Conservation (phyloP, 805 yeast genomes). For the Lachancea sp. region DNA sequence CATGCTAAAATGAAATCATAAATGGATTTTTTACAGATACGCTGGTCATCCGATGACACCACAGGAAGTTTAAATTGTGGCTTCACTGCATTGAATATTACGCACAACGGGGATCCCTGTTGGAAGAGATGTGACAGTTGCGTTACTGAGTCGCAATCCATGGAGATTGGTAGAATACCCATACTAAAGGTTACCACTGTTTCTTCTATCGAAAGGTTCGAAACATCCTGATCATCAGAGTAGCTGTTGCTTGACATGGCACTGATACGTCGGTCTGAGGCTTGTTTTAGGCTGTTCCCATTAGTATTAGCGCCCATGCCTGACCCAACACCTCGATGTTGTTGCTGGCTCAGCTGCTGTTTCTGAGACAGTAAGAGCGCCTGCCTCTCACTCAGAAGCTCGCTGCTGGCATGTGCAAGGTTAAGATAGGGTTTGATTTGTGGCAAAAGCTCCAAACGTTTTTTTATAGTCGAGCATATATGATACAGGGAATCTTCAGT, state of each 20-base stretch:
- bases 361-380: constrained; percentile 44
- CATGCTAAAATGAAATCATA: constrained; percentile 88
- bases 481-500: constrained; percentile 65
- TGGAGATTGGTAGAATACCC: constrained; percentile 68
- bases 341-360: constrained; percentile 27
- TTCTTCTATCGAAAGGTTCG: constrained; percentile 25
- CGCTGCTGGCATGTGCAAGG: constrained; percentile 60
- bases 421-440: constrained; percentile 64
- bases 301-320: constrained; percentile 14
- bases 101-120: constrained; percentile 87
- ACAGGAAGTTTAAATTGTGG: constrained; percentile 55
- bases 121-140: constrained; percentile 83
- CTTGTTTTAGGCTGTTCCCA: constrained; percentile 14
- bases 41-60: constrained; percentile 71
- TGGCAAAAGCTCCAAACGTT: constrained; percentile 50
- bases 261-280: constrained; percentile 31
- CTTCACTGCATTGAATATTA: constrained; percentile 66
- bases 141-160: constrained; percentile 85
- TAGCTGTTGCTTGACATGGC: constrained; percentile 32
- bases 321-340: constrained; percentile 21
- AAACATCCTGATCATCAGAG: constrained; percentile 29
- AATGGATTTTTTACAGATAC: constrained; percentile 80
- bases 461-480: constrained; percentile 52
- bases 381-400: constrained; percentile 65
- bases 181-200: constrained; percentile 55